These are phyloP conservation scores for Penicillium maclennaniae DNA, from an alignment of 495 filamentous ascomycete species.

Conservation along the genomic window DNA sequence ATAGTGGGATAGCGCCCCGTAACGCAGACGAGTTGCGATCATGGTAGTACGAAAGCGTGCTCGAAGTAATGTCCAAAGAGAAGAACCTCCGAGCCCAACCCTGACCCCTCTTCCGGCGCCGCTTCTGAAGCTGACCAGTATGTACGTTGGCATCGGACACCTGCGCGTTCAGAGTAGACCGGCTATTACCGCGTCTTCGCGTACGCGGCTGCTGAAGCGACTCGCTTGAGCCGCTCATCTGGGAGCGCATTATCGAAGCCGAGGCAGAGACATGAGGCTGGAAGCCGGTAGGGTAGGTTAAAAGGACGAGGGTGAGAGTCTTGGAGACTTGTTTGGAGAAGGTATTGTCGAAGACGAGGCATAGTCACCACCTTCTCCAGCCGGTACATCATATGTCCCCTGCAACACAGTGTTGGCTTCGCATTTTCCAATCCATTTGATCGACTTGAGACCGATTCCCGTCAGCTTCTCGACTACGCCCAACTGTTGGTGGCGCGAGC, in stretches of 20 bases:
- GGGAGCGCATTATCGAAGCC: constrained; percentile 46
- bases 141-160: constrained; percentile 47
- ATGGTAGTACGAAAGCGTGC: constrained; percentile 92
- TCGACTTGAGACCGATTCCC: constrained; percentile 76
- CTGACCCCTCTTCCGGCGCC: constrained; percentile 86
- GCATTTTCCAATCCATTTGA: constrained; percentile 90
- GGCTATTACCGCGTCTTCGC: constrained; percentile 36
- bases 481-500: constrained; percentile 43
- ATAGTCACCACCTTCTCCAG: constrained; percentile 81
- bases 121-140: constrained; percentile 80
- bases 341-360: constrained; percentile 98
- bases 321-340: constrained; percentile 96
- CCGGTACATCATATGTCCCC: constrained; percentile 76
- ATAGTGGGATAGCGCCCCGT: constrained; percentile 86
- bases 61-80: constrained; percentile 86
- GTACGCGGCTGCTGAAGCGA: constrained; percentile 27
- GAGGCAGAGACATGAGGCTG: constrained; percentile 58
- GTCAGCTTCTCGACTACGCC: constrained; percentile 78
- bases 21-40: constrained; percentile 86
- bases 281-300: constrained; percentile 83
- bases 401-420: constrained; percentile 94
- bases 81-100: constrained; percentile 92
- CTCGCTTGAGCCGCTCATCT: constrained; percentile 27
- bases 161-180: constrained; percentile 26
- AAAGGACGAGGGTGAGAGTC: constrained; percentile 86